Evolutionary conservation across 2,329 filamentous ascomycete species (phyloP), one percentile per base, ranked within the genome.

Genomic region (Pyricularia pennisetigena): DNA sequence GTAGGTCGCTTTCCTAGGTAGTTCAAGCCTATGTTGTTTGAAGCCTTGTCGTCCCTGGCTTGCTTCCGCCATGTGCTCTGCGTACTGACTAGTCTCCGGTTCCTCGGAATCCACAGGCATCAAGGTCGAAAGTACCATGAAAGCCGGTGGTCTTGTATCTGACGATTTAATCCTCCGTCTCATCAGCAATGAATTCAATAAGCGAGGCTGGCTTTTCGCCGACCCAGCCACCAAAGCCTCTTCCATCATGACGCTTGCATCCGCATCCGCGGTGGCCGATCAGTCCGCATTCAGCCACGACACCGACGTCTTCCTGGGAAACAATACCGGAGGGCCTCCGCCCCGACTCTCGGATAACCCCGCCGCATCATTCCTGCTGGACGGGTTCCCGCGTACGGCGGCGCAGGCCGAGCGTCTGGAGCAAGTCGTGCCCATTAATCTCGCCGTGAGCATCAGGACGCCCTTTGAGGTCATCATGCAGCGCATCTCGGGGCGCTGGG

Each of bases 351-450:
- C 89, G 65, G 85, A 95, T 61, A 85, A 90, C 71, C 91, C 93
- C 0, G 82, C 87, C 0, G 93, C 93, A 9, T 97, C 93, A 0
- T 98, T 97, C 78, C 91, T 99, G 71, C 90, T 99, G 67, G 95
- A 99, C 77, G 95, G 95, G 20, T 99, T 98, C 79, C 95, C 95
- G 2, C 90, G 95, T 72, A 99, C 92, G 7, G 90, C 91, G 0
- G 76, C 82, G 3, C 95, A 99, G 79, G 95, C 94, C 30, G 78
- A 81, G 61, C 89, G 89, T 69, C 85, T 98, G 65, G 93, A 97
- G 76, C 81, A 82, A 64, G 84, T 97, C 41, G 86, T 98, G 35
- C 93, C 94, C n/a, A 94, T 99, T 77, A 99, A 99, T 79, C 86
- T 97, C 70, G 95, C 93, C 65, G 90, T 97, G 69, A 93, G 91